Evolutionary conservation across 2,329 filamentous ascomycete species (phyloP).

Genomic region (Alternaria ventricosa): DNA sequence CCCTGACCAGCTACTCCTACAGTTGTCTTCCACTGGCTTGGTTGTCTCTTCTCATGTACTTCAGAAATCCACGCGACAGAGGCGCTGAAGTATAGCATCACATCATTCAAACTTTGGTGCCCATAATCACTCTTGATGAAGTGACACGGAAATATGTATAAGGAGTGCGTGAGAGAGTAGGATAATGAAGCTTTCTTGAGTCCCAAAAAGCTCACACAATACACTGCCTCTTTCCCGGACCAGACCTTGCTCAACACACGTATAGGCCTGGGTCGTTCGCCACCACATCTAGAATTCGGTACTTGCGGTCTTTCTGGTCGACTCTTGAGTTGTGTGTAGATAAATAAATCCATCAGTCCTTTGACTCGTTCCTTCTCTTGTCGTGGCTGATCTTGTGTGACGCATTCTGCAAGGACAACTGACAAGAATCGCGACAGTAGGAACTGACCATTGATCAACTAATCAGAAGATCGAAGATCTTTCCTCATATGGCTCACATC

Average conservation of each 20-base stretch:
- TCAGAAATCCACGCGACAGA: not conserved
- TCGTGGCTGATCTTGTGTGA: not conserved
- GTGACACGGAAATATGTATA: too few relatives aligned
- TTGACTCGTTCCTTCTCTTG: not conserved
- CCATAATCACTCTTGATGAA: not conserved
- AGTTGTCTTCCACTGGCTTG: not conserved
- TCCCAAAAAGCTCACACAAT: too few relatives aligned
- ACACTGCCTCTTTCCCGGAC: not conserved
- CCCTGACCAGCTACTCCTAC: not conserved
- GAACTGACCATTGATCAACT: not conserved
- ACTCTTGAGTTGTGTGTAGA: not conserved
- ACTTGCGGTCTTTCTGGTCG: not conserved
- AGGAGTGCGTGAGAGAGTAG: too few relatives aligned
- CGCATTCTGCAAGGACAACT: not conserved
- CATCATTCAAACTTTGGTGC: not conserved
- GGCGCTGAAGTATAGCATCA: not conserved
- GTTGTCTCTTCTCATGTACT: not conserved
- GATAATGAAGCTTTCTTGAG: too few relatives aligned
- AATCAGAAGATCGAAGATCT: not conserved
- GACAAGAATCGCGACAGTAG: not conserved
- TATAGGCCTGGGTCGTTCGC: not conserved
- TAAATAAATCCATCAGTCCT: not conserved
- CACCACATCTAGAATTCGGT: not conserved
- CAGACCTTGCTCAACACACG: not conserved
- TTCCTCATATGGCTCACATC: not conserved